These are phyloP conservation scores for Diplodia corticola DNA, from an alignment of 2,329 filamentous ascomycete species.

Conservation along the genomic window DNA sequence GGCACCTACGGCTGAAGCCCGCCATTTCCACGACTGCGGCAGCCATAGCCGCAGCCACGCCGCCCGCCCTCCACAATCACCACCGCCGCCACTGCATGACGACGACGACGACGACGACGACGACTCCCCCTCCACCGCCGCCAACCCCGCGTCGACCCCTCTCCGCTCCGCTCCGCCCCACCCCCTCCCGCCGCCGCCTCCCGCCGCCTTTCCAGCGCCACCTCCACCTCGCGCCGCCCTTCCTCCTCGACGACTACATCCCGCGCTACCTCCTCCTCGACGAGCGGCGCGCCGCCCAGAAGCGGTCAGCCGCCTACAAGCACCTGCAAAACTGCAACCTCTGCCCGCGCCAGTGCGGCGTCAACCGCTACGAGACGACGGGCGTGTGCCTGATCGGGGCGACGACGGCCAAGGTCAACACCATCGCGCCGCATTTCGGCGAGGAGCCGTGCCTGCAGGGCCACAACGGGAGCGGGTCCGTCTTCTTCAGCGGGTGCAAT, in stretches of 20 bases:
- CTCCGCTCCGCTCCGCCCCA: not conserved
- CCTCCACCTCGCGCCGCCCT: constrained; percentile 60
- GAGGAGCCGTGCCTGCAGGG: constrained; percentile 84
- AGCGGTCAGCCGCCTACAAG: constrained; percentile 70
- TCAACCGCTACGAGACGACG: constrained; percentile 78
- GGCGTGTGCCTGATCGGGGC: constrained; percentile 76
- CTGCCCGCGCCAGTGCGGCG: constrained; percentile 73
- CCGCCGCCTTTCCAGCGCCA: constrained; percentile 28
- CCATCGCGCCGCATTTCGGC: constrained; percentile 82
- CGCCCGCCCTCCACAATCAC: not conserved
- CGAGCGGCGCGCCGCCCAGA: constrained; percentile 68
- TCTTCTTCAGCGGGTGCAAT: constrained; percentile 80
- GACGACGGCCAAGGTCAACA: constrained; percentile 74
- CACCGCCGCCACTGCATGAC: not conserved
- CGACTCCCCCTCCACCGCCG: not conserved
- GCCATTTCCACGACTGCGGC: too few species aligned
- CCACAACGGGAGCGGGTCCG: constrained; percentile 74
- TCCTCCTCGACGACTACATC: constrained; percentile 71
- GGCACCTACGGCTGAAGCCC: constrained; percentile 6
- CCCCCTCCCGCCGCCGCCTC: not conserved
- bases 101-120: too few species aligned
- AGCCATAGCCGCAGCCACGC: too few species aligned
- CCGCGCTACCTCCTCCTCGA: constrained; percentile 71
- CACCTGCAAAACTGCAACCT: constrained; percentile 79
- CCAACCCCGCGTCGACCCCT: not conserved